phyloP scores from a whole-genome alignment of 1,284 basidiomycete species.

The Cryptococcus floricola region DNA sequence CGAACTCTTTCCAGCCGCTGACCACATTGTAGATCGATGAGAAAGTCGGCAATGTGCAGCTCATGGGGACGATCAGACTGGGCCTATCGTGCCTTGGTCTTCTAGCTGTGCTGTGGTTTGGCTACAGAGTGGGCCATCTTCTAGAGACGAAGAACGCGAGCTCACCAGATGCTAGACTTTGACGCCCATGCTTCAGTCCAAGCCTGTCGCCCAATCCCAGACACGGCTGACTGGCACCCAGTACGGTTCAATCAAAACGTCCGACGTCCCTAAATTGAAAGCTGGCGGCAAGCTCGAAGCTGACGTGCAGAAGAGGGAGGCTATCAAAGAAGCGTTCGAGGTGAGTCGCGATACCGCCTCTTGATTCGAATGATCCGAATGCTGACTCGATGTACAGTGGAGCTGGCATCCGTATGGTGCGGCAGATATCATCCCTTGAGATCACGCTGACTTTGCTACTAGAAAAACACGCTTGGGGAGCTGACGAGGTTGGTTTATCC shows the following conservation, averaged over 20 bases:
- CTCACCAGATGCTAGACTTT: conserved; percentile 3
- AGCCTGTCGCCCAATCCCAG: conserved; percentile 1
- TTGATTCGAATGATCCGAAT: not conserved
- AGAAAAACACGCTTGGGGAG: conserved; percentile 80
- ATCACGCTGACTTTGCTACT: not conserved
- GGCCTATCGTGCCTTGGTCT: conserved; percentile 10
- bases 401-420: conserved; percentile 75
- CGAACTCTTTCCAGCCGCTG: not conserved
- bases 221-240: conserved; percentile 5
- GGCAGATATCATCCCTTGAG: not conserved
- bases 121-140: conserved; percentile 10
- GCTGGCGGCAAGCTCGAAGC: conserved; percentile 43
- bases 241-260: conserved; percentile 12
- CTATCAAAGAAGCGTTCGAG: conserved; percentile 71
- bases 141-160: not conserved
- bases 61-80: conserved; percentile 3
- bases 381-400: conserved; percentile 52
- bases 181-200: conserved; percentile 2
- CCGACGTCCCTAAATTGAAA: conserved; percentile 10
- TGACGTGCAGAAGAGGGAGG: conserved; percentile 62
- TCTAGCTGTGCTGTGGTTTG: conserved; percentile 16
- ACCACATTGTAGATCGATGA: conserved; percentile 9
- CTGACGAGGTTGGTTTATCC: conserved; percentile 58
- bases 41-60: conserved; percentile 10
- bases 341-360: conserved; percentile 50